These are phyloP conservation scores for Pascua guehoae DNA, from an alignment of 1,284 basidiomycete species.

Conservation along the genomic window DNA sequence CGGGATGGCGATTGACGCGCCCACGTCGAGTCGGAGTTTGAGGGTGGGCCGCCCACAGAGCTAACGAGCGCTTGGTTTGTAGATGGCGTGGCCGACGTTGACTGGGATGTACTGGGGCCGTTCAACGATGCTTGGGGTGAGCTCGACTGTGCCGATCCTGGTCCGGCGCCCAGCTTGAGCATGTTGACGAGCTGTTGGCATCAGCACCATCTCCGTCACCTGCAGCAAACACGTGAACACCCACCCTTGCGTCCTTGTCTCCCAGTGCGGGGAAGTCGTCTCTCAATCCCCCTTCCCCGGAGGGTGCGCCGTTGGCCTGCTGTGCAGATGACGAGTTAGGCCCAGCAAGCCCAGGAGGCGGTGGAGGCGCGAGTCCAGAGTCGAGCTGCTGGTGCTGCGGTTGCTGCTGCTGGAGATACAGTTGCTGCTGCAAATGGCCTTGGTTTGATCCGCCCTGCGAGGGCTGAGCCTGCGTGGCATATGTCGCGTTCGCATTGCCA, in stretches of 20 bases:
- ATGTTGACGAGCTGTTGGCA: slow-evolving; percentile 26
- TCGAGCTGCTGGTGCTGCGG: slow-evolving; percentile 42
- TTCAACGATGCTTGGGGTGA: slow-evolving; percentile 23
- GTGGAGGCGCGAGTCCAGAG: slow-evolving; percentile 36
- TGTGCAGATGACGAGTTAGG: slow-evolving; percentile 20
- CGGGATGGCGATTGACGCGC: slow-evolving; percentile 28
- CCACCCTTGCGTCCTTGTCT: slow-evolving; percentile 29
- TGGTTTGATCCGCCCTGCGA: slow-evolving; percentile 19
- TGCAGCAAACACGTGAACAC: slow-evolving; percentile 1
- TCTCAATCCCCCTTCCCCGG: slow-evolving; percentile 22
- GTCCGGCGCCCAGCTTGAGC: slow-evolving; percentile 18
- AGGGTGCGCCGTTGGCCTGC: slow-evolving; percentile 28
- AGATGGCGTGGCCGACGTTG: slow-evolving; percentile 32
- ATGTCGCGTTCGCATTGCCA: slow-evolving; percentile 27
- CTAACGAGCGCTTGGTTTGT: slow-evolving; percentile 5
- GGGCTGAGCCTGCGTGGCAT: slow-evolving; percentile 38
- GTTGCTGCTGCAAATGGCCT: slow-evolving; percentile 18
- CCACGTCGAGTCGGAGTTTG: slow-evolving; percentile 32
- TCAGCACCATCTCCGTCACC: not conserved
- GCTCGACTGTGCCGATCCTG: slow-evolving; percentile 11
- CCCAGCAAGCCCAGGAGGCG: slow-evolving; percentile 46
- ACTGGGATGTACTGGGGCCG: slow-evolving; percentile 30
- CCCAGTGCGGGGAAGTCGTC: slow-evolving; percentile 49
- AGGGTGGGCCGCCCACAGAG: slow-evolving; percentile 18
- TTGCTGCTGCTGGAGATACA: slow-evolving; percentile 22